These are phyloP conservation scores for Myriosclerotinia scirpicola DNA, from an alignment of 2,329 filamentous ascomycete species.

Conservation along the genomic window DNA sequence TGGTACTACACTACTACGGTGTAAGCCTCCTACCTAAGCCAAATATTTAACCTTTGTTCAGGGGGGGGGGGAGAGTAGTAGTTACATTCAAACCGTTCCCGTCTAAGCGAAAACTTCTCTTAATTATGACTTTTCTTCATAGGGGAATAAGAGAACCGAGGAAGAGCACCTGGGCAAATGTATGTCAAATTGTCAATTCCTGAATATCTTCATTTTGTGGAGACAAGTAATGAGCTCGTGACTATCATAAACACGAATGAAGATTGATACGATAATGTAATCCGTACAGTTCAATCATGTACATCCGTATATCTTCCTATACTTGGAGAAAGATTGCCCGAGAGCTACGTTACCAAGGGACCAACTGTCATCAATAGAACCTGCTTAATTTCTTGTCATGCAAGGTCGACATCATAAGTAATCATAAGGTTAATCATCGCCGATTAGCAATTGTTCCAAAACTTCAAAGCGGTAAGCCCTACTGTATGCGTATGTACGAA, in stretches of 20 bases:
- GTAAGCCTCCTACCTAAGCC: no score
- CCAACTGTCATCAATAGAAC: not conserved
- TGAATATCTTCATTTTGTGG: not conserved
- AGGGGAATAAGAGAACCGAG: not conserved
- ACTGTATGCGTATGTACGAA: no score
- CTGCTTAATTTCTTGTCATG: slow-evolving; percentile 1
- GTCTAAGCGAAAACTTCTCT: not conserved
- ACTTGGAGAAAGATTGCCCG: not conserved
- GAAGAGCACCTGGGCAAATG: no score
- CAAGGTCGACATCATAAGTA: not conserved
- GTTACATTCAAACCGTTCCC: not conserved
- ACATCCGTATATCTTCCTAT: not conserved
- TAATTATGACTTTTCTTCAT: not conserved
- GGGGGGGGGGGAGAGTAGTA: no score
- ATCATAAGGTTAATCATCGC: not conserved
- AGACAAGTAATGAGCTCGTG: slow-evolving; percentile 10
- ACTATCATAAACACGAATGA: not conserved
- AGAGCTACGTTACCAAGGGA: not conserved
- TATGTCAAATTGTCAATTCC: no score
- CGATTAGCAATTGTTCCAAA: not conserved
- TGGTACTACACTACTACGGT: not conserved
- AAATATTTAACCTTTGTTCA: no score
- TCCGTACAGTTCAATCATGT: not conserved
- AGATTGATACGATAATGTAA: slow-evolving; percentile 5
- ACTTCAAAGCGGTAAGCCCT: not conserved